Evolutionary conservation across 2,329 filamentous ascomycete species (phyloP), one percentile per base, ranked within the genome.

Genomic region (Albophoma yamanashiensis): DNA sequence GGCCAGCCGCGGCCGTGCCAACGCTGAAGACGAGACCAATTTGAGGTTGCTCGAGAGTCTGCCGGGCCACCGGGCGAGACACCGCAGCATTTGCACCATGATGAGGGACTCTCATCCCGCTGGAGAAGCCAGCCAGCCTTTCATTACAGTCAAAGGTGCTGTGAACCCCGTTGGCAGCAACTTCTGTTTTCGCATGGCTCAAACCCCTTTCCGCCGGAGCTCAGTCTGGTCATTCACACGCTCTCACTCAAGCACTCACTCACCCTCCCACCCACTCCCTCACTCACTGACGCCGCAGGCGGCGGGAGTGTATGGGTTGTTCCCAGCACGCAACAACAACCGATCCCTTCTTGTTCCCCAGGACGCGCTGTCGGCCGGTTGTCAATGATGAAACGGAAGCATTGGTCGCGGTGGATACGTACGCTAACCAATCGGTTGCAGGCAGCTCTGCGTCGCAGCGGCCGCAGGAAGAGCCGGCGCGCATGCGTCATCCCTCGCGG

Each of bases 1-100:
- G 9, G 58, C 59, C 52, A 67, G 67, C 57, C 75, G 73, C 60
- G 73, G 70, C 50, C 67, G 71, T 43, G 64, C 73, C 62, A 71
- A 74, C 58, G 70, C 73, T 2, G 73, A 73, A 61, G 69, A 74
- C 57, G 70, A 75, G 63, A 66, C 68, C 38, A 71, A 70, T 61
- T 62, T 74, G n/a, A 62, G 63, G 25, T 61, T 72, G 8, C 62
- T 74, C 39, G 62, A 67, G 20, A 61, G 65, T 36, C 67, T 73
- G 39, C 67, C 69, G 1, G 66, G 66, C 42, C 64, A 69, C 56
- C 58, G 25, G 31, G 56, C 40, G 58, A 62, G 53, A 27, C 50
- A 62, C 40, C 58, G 53, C 42, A 52, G 14, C 55, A 42, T 58
- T 42, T 38, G 17, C 39, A 45, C 36, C 6, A 56, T 57, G 57